Evolutionary conservation across 257 asterid genomes (phyloP).

Genomic region (Salvia miltiorrhiza): DNA sequence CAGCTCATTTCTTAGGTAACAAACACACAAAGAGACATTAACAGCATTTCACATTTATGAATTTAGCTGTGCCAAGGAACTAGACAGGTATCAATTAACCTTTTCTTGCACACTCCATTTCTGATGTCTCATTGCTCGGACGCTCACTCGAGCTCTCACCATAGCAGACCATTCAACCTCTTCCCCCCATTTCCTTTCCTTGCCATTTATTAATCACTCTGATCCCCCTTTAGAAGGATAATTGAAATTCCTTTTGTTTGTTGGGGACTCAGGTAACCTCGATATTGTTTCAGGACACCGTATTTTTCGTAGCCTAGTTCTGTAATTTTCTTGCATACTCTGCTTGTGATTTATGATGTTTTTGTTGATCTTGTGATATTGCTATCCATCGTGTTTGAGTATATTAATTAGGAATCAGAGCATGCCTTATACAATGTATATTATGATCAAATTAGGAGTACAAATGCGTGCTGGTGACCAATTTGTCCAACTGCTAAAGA

Average conservation of each 20-base stretch:
- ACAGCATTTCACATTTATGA: background rate
- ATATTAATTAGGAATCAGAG: background rate
- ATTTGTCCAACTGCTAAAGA: background rate
- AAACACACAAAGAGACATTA: background rate
- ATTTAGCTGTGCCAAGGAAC: slow-evolving; percentile 46
- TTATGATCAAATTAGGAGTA: background rate
- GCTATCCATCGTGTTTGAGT: background rate
- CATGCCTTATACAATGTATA: background rate
- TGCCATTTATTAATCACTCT: too few species aligned
- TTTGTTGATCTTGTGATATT: slow-evolving; percentile 8
- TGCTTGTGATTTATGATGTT: background rate
- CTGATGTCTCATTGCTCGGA: background rate
- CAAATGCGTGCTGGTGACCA: background rate
- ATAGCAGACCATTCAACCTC: too few species aligned
- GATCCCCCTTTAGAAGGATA: too few species aligned
- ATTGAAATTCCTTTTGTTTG: too few species aligned
- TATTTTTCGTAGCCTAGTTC: background rate
- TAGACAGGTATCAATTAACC: slow-evolving; percentile 81
- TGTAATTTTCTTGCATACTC: background rate
- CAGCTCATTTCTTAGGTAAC: slow-evolving; percentile 93
- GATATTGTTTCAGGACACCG: background rate
- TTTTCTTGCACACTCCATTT: background rate
- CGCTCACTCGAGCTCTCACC: too few species aligned
- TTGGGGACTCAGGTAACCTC: slow-evolving; percentile 85
- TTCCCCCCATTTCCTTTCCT: too few species aligned